These are phyloP conservation scores for Diospyros kaki DNA, from an alignment of 148 eudicot species.

Conservation along the genomic window DNA sequence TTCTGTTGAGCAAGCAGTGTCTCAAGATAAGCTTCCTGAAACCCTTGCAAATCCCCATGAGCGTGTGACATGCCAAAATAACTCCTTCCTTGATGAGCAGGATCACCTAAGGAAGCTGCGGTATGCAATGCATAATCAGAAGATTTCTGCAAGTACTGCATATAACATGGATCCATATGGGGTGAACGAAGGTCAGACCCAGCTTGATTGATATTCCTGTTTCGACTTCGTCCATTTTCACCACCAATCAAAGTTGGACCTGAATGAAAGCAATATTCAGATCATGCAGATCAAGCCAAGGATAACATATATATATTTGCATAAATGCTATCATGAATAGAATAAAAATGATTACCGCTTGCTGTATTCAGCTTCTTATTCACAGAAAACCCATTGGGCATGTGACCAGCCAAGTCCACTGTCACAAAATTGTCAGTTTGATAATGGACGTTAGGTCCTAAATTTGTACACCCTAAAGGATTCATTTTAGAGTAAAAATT, in stretches of 20 bases:
- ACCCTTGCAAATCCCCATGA: conserved; percentile 23
- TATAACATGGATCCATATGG: conserved; percentile 21
- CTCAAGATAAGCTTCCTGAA: conserved; percentile 38
- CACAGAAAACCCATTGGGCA: conserved; percentile 18
- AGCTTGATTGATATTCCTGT: conserved; percentile 24
- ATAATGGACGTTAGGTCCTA: conserved; percentile 18
- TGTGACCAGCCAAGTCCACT: conserved; percentile 17
- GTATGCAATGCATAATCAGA: conserved; percentile 19
- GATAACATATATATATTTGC: no score
- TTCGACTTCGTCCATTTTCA: conserved; percentile 20
- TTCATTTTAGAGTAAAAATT: conserved; percentile 21
- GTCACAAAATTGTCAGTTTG: conserved; percentile 19
- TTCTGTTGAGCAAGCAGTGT: conserved; percentile 40
- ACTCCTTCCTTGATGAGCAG: conserved; percentile 19
- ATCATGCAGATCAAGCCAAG: no score
- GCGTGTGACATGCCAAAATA: conserved; percentile 17
- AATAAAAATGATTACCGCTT: conserved; percentile 6
- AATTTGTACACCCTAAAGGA: conserved; percentile 18
- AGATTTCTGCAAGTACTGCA: conserved; percentile 23
- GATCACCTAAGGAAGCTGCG: conserved; percentile 12
- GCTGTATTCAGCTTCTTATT: conserved; percentile 21
- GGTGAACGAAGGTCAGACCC: conserved; percentile 21
- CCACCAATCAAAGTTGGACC: conserved; percentile 17
- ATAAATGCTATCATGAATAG: neutral
- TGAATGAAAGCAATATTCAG: neutral